Evolutionary conservation across 257 asterid species (phyloP).

Genomic region (Schizonepeta tenuifolia): DNA sequence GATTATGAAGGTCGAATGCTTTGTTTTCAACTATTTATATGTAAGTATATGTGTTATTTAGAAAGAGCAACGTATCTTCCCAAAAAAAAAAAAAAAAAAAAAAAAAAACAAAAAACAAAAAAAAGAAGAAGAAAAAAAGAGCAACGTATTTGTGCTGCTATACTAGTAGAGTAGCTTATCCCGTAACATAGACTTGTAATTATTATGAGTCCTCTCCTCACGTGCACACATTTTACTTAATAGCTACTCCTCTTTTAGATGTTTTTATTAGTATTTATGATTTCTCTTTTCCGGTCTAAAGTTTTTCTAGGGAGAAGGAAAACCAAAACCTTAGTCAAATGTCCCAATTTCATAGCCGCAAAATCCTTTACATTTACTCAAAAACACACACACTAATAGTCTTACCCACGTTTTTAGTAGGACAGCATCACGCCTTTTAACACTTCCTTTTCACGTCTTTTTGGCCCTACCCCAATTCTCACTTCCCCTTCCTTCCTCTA

Average conservation of each 20-base stretch:
- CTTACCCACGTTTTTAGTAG: constrained; percentile 37
- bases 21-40: too few species aligned
- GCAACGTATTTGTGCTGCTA: too few species aligned
- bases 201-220: constrained; percentile 25
- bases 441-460: constrained; percentile 21
- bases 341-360: constrained; percentile 32
- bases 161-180: too few species aligned
- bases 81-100: too few species aligned
- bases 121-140: too few species aligned
- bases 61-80: too few species aligned
- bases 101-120: too few species aligned
- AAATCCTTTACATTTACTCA: constrained; percentile 21
- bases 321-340: constrained; percentile 29
- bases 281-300: constrained; percentile 32
- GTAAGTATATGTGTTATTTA: too few species aligned
- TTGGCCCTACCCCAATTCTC: constrained; percentile 20
- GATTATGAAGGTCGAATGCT: too few species aligned
- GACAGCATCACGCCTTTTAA: constrained; percentile 41
- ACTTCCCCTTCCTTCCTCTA: background rate
- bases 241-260: background rate
- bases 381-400: constrained; percentile 12
- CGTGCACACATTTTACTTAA: constrained; percentile 39
- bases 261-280: background rate
- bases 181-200: background rate
- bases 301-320: constrained; percentile 33